These are phyloP conservation scores for Papilionanthe hybrid DNA, from an alignment of 116 monocot genomes.

Conservation along the genomic window DNA sequence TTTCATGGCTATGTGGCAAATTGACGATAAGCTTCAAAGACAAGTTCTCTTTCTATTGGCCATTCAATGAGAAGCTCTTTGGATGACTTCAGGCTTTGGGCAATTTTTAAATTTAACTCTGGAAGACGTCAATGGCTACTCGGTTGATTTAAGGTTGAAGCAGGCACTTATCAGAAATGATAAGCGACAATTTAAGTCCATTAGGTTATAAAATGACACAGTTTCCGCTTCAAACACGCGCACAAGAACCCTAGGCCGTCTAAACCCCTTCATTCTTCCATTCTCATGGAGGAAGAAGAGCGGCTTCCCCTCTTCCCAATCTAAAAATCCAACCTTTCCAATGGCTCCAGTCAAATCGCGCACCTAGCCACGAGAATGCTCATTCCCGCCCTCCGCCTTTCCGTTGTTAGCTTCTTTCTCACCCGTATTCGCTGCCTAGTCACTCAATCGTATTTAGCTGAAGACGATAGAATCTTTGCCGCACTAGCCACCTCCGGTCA, in stretches of 20 bases:
- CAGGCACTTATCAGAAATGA: no score
- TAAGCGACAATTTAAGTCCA: no score
- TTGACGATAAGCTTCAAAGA: no score
- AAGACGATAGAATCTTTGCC: constrained; percentile 11
- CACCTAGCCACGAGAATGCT: constrained; percentile 26
- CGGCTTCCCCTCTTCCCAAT: constrained; percentile 8
- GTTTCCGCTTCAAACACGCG: background rate
- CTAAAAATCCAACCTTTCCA: background rate
- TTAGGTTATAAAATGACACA: no score
- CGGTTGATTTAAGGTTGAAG: no score
- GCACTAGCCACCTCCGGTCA: constrained; percentile 24
- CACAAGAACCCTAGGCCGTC: background rate
- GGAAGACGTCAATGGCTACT: no score
- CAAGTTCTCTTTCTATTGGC: no score
- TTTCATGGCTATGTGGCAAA: no score
- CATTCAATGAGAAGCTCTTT: no score
- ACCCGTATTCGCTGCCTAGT: background rate
- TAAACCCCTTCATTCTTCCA: background rate
- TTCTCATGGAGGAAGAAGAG: constrained; percentile 34
- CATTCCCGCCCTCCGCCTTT: constrained; percentile 4
- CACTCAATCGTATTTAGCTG: background rate
- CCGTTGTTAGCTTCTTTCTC: background rate
- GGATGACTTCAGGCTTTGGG: no score
- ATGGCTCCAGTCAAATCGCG: constrained; percentile 16
- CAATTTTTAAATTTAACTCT: no score